Percentiles rank a stretch among this genome's conserved stretches.
phyloP scores from a whole-genome alignment of 2,329 filamentous ascomycete species.

The Colletotrichum cuscutae region DNA sequence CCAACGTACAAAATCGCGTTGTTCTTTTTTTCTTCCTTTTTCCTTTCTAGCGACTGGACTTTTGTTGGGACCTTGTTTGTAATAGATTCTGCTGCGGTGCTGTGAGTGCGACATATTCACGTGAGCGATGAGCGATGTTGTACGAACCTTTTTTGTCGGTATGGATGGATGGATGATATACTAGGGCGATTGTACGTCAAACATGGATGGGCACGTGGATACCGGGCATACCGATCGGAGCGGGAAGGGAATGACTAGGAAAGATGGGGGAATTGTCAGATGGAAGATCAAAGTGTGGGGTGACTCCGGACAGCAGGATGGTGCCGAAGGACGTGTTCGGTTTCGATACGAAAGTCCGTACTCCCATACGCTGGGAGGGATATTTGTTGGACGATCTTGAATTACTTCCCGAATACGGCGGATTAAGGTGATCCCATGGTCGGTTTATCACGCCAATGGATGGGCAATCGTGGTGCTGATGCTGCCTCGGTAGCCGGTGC shows the following conservation, averaged over 20 bases:
- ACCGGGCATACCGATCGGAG: background rate
- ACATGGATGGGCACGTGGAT: background rate
- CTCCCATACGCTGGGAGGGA: background rate
- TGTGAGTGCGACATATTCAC: background rate
- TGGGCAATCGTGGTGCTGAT: constrained; percentile 5
- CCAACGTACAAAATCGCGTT: background rate
- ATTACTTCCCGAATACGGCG: constrained; percentile 26
- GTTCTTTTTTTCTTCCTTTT: background rate
- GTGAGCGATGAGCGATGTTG: background rate
- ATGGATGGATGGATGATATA: background rate
- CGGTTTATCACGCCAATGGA: background rate
- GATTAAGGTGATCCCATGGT: background rate
- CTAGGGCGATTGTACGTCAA: background rate
- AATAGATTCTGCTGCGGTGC: background rate
- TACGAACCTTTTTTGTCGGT: background rate
- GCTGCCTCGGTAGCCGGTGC: constrained; percentile 7
- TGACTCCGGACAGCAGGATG: background rate
- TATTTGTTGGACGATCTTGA: background rate
- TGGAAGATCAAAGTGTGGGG: constrained; percentile 9
- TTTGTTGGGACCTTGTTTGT: background rate
- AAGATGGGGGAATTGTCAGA: constrained; percentile 1
- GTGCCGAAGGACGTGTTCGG: constrained; percentile 22
- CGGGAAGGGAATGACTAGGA: background rate
- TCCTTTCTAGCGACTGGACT: background rate
- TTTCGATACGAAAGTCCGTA: constrained; percentile 15